Percentiles rank a stretch among this genome's conserved stretches.
phyloP scores from a whole-genome alignment of 345 rosid species.

The Aurinia saxatilis region DNA sequence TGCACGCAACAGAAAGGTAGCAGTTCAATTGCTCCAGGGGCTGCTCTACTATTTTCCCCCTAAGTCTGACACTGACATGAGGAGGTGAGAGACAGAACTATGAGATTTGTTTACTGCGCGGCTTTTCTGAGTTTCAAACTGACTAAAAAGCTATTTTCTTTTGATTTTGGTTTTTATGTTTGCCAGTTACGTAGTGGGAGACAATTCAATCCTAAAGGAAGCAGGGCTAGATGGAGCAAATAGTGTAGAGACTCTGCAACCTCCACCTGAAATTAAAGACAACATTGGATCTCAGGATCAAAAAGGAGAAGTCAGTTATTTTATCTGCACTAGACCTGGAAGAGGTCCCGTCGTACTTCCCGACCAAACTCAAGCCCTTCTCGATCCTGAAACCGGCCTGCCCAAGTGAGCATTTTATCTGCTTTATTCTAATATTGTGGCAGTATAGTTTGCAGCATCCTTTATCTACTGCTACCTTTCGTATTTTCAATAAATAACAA shows the following conservation, averaged over 20 bases:
- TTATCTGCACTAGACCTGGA: conserved; percentile 91
- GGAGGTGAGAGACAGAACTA: conserved; percentile 34
- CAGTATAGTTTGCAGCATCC: conserved; percentile 5
- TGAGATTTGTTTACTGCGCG: not conserved
- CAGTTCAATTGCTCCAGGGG: conserved; percentile 66
- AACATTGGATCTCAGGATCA: conserved; percentile 44
- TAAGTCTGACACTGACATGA: conserved; percentile 57
- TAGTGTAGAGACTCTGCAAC: conserved; percentile 49
- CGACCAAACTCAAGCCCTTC: conserved; percentile 63
- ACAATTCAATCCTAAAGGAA: conserved; percentile 68
- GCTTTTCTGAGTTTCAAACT: not conserved
- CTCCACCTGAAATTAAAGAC: conserved; percentile 36
- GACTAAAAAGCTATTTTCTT: not conserved
- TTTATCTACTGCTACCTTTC: conserved; percentile 17
- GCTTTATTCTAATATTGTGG: conserved; percentile 1
- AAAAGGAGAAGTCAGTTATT: conserved; percentile 72
- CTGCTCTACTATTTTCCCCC: conserved; percentile 91
- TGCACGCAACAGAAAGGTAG: conserved; percentile 68
- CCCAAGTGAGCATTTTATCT: conserved; percentile 40
- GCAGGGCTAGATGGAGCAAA: conserved; percentile 57
- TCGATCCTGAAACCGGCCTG: conserved; percentile 55
- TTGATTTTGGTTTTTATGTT: not conserved
- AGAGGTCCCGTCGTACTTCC: conserved; percentile 67
- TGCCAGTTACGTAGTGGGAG: conserved; percentile 78
- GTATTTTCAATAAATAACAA: not conserved